phyloP scores from a whole-genome alignment of 345 rosid genomes.

The Dipteronia dyeriana region DNA sequence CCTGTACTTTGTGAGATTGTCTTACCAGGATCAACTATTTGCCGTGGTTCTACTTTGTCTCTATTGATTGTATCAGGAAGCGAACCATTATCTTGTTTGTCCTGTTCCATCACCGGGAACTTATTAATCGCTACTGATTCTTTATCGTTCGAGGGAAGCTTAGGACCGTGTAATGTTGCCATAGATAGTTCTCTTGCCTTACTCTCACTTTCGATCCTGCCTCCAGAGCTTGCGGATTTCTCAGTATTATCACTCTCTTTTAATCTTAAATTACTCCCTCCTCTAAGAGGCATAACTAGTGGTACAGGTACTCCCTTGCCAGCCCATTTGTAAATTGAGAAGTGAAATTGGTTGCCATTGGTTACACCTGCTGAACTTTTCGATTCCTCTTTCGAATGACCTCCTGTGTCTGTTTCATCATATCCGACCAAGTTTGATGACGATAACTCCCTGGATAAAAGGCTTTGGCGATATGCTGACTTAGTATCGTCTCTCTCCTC shows the following conservation, averaged over 20 bases:
- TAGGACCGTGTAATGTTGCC: slow-evolving; percentile 20
- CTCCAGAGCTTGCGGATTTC: slow-evolving; percentile 33
- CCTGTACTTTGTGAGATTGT: slow-evolving; percentile 5
- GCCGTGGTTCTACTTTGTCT: slow-evolving; percentile 13
- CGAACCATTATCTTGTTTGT: slow-evolving; percentile 16
- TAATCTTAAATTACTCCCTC: slow-evolving; percentile 39
- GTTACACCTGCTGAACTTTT: slow-evolving; percentile 27
- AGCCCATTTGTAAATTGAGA: slow-evolving; percentile 96
- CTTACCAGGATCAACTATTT: slow-evolving; percentile 17
- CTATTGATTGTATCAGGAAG: slow-evolving; percentile 10
- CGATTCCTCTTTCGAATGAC: slow-evolving; percentile 30
- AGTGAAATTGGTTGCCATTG: slow-evolving; percentile 56
- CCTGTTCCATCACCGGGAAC: slow-evolving; percentile 22
- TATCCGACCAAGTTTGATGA: slow-evolving; percentile 21
- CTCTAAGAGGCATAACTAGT: slow-evolving; percentile 41
- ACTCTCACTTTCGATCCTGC: slow-evolving; percentile 30
- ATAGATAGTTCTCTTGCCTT: slow-evolving; percentile 11
- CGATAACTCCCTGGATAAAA: slow-evolving; percentile 36
- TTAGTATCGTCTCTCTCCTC: slow-evolving; percentile 31
- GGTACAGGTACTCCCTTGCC: slow-evolving; percentile 68
- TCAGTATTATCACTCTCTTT: slow-evolving; percentile 43
- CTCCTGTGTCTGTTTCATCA: slow-evolving; percentile 31
- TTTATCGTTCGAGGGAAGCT: slow-evolving; percentile 1
- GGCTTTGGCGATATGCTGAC: slow-evolving; percentile 28
- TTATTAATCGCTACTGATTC: slow-evolving; percentile 10